These are phyloP conservation scores for Linum usitatissimum DNA, from an alignment of 345 rosid species.

Conservation along the genomic window DNA sequence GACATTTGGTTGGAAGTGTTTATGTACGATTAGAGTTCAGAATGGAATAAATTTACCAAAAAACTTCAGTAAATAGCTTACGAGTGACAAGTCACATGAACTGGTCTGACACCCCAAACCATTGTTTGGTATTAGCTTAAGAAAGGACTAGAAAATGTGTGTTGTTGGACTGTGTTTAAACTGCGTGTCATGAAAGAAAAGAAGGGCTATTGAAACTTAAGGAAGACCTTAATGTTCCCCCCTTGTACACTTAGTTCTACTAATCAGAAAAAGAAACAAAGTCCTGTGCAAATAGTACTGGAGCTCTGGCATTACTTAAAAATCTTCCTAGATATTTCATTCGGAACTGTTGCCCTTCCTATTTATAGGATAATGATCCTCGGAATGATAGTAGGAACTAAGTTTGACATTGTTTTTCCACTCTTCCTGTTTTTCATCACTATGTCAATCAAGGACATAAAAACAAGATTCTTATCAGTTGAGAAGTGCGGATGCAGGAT, in stretches of 20 bases:
- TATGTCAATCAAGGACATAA: not conserved
- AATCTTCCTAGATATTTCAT: not conserved
- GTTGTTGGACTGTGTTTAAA: too few relatives aligned
- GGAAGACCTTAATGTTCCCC: not conserved
- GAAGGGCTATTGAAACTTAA: not conserved
- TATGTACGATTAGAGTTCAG: not conserved
- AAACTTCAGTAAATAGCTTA: too few relatives aligned
- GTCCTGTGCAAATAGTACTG: not conserved
- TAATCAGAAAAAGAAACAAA: not conserved
- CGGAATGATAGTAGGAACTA: not conserved
- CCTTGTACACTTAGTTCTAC: not conserved
- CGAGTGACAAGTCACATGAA: too few relatives aligned
- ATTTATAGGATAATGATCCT: not conserved
- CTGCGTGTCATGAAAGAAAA: too few relatives aligned
- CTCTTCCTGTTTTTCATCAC: not conserved
- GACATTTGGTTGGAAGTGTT: not conserved
- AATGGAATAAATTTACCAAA: too few relatives aligned
- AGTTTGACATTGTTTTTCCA: not conserved
- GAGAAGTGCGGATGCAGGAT: not conserved
- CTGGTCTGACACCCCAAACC: too few relatives aligned
- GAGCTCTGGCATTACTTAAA: not conserved
- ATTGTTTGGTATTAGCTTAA: too few relatives aligned
- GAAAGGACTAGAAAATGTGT: too few relatives aligned
- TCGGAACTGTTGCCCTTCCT: too few relatives aligned
- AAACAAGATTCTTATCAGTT: too few relatives aligned